phyloP scores from a whole-genome alignment of 208 protist species.

The Leptomonas pyrrhocoris region DNA sequence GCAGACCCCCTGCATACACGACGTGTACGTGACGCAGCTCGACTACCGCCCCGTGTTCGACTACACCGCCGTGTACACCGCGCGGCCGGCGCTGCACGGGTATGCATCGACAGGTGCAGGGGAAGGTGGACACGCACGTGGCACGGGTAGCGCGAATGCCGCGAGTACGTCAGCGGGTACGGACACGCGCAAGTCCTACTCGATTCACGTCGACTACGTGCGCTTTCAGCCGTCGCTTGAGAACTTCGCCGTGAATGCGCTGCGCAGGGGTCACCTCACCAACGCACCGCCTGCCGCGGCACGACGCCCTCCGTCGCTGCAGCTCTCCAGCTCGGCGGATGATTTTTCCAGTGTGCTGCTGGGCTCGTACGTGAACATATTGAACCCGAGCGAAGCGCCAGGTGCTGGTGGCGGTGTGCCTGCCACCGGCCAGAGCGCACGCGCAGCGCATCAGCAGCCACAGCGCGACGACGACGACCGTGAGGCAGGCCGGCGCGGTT shows the following conservation, averaged over 20 bases:
- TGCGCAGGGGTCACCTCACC: not conserved
- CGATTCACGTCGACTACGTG: constrained; percentile 80
- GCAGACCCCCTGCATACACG: constrained; percentile 64
- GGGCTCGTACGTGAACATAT: constrained; percentile 18
- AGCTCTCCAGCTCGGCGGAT: constrained; percentile 10
- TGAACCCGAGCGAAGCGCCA: constrained; percentile 11
- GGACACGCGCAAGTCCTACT: constrained; percentile 46
- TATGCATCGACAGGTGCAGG: not conserved
- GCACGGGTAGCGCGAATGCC: too few relatives aligned
- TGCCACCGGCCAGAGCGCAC: constrained; percentile 7
- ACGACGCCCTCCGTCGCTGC: not conserved
- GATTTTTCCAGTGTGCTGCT: constrained; percentile 25
- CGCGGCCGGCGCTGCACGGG: not conserved
- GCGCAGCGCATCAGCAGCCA: not conserved
- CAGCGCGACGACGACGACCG: not conserved
- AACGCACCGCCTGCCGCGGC: not conserved
- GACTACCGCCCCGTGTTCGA: constrained; percentile 56
- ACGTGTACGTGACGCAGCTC: constrained; percentile 60
- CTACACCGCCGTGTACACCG: constrained; percentile 23
- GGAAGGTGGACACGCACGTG: not conserved
- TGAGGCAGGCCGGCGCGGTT: not conserved
- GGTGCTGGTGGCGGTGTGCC: too few relatives aligned
- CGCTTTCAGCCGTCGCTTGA: constrained; percentile 56
- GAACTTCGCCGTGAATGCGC: not conserved
- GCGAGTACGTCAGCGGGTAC: not conserved